Conservation (phyloP, 2,329 filamentous ascomycete species). For the Cladophialophora immunda region DNA sequence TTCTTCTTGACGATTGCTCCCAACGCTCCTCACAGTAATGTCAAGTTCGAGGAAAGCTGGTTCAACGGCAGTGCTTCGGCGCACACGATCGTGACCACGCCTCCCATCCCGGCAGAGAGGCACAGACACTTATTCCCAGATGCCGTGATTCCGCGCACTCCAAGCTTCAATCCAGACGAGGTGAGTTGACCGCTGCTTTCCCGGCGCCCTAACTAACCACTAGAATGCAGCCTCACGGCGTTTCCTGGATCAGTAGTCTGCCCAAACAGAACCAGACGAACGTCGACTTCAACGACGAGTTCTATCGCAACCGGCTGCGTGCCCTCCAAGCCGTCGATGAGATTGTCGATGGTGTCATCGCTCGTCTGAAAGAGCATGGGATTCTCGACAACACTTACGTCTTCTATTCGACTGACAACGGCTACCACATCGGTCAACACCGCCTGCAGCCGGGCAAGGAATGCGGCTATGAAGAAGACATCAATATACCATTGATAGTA, state of each 20-base stretch:
- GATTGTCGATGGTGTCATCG: constrained; percentile 58
- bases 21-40: constrained; percentile 71
- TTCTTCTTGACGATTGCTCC: constrained; percentile 75
- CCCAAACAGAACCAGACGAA: constrained; percentile 56
- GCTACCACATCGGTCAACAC: constrained; percentile 69
- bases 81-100: constrained; percentile 49
- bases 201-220: not conserved
- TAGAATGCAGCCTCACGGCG: constrained; percentile 49
- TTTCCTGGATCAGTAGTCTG: constrained; percentile 57
- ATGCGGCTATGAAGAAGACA: constrained; percentile 67
- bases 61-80: constrained; percentile 45
- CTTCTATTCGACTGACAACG: constrained; percentile 69
- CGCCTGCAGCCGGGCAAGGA: constrained; percentile 66
- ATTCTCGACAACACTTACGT: constrained; percentile 66
- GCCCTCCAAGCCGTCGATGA: constrained; percentile 65
- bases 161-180: constrained; percentile 71
- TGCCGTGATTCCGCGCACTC: constrained; percentile 67
- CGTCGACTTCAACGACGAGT: constrained; percentile 62
- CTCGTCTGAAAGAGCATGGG: constrained; percentile 51
- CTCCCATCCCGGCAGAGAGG: constrained; percentile 66
- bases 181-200: constrained; percentile 44
- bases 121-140: constrained; percentile 70
- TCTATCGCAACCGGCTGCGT: constrained; percentile 60
- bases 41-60: constrained; percentile 44
- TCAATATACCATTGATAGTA: constrained; percentile 67